phyloP scores from a whole-genome alignment of 768 basidiomycete genomes.

The Kondoa subrosea region DNA sequence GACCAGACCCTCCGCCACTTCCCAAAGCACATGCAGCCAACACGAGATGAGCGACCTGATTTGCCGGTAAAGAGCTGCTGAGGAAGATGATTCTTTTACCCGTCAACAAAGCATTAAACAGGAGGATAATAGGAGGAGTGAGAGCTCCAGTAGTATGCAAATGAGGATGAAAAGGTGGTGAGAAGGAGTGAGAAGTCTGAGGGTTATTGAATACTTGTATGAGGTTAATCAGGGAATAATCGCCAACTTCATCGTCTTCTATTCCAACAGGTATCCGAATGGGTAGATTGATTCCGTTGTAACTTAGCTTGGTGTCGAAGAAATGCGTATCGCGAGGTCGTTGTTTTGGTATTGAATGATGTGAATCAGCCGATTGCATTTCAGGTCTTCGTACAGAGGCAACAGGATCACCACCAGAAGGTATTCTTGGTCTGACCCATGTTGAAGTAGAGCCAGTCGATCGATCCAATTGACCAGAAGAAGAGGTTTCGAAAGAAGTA shows the following conservation, averaged over 20 bases:
- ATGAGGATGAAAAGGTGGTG: conserved; percentile 60
- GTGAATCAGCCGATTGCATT: not conserved
- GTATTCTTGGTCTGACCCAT: not conserved
- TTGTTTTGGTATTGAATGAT: not conserved
- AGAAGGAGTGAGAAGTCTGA: conserved; percentile 40
- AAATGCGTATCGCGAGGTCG: conserved; percentile 73
- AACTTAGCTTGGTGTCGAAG: conserved; percentile 67
- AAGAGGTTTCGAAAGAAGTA: not conserved
- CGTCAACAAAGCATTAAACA: conserved; percentile 90
- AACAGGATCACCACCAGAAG: not conserved
- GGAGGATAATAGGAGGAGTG: conserved; percentile 84
- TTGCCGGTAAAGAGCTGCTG: conserved; percentile 52
- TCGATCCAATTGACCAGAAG: not conserved
- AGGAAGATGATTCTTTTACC: conserved; percentile 92
- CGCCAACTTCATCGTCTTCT: conserved; percentile 89
- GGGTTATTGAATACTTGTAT: conserved; percentile 60
- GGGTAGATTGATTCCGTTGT: conserved; percentile 62
- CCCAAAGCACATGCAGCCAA: conserved; percentile 85
- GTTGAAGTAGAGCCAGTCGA: not conserved
- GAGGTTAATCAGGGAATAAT: conserved; percentile 81
- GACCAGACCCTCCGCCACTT: conserved; percentile 62
- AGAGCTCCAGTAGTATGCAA: conserved; percentile 75
- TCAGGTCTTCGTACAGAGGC: not conserved
- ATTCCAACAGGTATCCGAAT: conserved; percentile 78
- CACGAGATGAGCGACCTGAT: conserved; percentile 77